Base-by-base conservation (phyloP, 257 asterid species). In the Prunella vulgaris region DNA sequence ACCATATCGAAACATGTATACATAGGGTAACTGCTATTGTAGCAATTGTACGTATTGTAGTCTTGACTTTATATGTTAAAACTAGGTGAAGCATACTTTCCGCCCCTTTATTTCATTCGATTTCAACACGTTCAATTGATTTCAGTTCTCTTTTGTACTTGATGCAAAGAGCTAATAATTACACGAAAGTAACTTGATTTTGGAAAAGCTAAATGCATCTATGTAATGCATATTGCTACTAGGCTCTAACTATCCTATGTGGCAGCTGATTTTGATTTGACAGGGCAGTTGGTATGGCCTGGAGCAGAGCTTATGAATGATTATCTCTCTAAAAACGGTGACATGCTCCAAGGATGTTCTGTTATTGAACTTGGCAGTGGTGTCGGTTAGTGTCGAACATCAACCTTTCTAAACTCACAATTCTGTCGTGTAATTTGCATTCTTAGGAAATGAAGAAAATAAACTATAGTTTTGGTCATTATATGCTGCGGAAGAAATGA, bases 221-320 rank as follows among this genome's bases (percentile, higher is more conserved):
- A n/a, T n/a, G n/a, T n/a, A n/a, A n/a, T n/a, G n/a, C n/a, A n/a
- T n/a, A n/a, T n/a, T n/a, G n/a, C n/a, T n/a, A 30, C 51, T 20
- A 24, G 38, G 59, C 37, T 63, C 87, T 90, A 61, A 84, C 84
- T 59, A 33, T 63, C 49, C 71, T 46, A 32, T 61, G 14, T 72
- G 79, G 74, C 97, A 93, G 96, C 99, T 73, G 97, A 93, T 84
- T 93, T 85, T 77, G 99, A 93, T 82, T 76, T 93, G 79, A 93
- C 99, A 5, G 97, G 96, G 53, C 99, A 93, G 86, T 70, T 93
- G 78, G 99, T 90, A 14, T 93, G 99, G 99, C 96, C 97, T 48
- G 97, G 99, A 70, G 97, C 98, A 6, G 89, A 76, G 64, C 87
- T 90, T 53, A 49, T 90, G 84, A 93, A 93, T 69, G 79, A 84